A percentile compares a stretch with the other conserved stretches of the same genome.
Conservation (phyloP, 345 rosid genomes). For the Gossypium mustelinum region DNA sequence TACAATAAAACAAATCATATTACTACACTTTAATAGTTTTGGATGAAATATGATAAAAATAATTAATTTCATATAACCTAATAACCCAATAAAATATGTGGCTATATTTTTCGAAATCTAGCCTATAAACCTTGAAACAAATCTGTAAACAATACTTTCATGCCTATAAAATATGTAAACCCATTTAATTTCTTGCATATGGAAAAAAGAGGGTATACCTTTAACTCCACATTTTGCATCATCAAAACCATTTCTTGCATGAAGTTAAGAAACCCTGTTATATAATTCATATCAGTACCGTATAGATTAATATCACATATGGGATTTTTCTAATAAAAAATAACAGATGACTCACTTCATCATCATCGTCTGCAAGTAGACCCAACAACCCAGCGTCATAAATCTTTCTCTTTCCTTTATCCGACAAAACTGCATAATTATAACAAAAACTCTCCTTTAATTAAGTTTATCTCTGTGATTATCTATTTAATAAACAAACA, state of each 20-base stretch:
- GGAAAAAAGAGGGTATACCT: slow-evolving; percentile 10
- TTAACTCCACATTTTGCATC: slow-evolving; percentile 25
- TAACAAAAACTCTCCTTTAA: too few relatives aligned
- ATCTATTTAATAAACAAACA: too few relatives aligned
- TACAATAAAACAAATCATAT: too few relatives aligned
- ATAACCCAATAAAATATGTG: too few relatives aligned
- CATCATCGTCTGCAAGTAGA: slow-evolving; percentile 29
- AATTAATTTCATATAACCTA: too few relatives aligned
- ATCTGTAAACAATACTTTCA: too few relatives aligned
- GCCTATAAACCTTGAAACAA: too few relatives aligned
- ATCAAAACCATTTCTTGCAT: slow-evolving; percentile 38
- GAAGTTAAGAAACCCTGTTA: slow-evolving; percentile 35
- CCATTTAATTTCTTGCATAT: not conserved
- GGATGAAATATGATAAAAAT: too few relatives aligned
- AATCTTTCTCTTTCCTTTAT: slow-evolving; percentile 22
- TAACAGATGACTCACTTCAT: slow-evolving; percentile 26
- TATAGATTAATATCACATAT: not conserved
- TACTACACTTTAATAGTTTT: too few relatives aligned
- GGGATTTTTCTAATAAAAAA: not conserved
- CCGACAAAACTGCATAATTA: slow-evolving; percentile 24
- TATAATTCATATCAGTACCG: not conserved
- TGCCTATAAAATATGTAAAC: too few relatives aligned
- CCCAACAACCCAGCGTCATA: slow-evolving; percentile 36
- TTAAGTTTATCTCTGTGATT: too few relatives aligned
- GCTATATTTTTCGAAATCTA: too few relatives aligned